Evolutionary conservation across 805 yeast species (phyloP), one percentile per base, ranked within the genome.

Genomic region (Brettanomyces bruxellensis): DNA sequence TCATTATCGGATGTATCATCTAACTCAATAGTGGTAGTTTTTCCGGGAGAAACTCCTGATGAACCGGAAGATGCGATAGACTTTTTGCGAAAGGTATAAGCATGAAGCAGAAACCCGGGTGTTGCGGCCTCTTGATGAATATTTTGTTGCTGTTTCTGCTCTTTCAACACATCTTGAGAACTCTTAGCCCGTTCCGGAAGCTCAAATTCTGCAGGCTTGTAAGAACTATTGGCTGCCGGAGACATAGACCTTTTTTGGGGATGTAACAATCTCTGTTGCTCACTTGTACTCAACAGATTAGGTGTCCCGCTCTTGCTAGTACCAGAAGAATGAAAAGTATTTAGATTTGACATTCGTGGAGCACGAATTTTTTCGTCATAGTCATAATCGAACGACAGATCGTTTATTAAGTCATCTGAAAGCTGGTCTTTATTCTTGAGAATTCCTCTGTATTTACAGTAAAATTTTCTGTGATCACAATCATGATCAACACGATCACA

Each of bases 281-380:
- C 32, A 28, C 32, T 28, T 11, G 28, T n/a, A 22, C 24, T 24
- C 30, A 13, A n/a, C 11, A 23, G 11, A 18, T 18, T 4, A 8
- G 14, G 34, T n/a, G 32, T 7, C 9, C 32, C 32, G 9, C 32
- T 28, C 32, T 7, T 25, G 2, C 25, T 23, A 34, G 41, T 36
- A 25, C 38, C 28, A 24, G 48, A 39, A 12, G 52, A 23, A 40
- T 51, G 54, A 25, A 55, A 42, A 2, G 60, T 46, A 39, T 66
- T 55, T 11, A 54, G 59, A 4, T 58, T 45, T n/a, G 70, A 65
- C 76, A 75, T 72, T 43, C 79, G 57, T 9, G 81, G 81, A 34
- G 79, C 78, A 47, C 81, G 58, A 43, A 76, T 76, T 53, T 74
- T 75, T 49, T 75, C 78, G 51, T 75, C 76, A 51, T 75, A 75